Evolutionary conservation across 208 protist genomes (phyloP), one percentile per base, ranked within the genome.

Genomic region (Trypanosomatidae sp.): DNA sequence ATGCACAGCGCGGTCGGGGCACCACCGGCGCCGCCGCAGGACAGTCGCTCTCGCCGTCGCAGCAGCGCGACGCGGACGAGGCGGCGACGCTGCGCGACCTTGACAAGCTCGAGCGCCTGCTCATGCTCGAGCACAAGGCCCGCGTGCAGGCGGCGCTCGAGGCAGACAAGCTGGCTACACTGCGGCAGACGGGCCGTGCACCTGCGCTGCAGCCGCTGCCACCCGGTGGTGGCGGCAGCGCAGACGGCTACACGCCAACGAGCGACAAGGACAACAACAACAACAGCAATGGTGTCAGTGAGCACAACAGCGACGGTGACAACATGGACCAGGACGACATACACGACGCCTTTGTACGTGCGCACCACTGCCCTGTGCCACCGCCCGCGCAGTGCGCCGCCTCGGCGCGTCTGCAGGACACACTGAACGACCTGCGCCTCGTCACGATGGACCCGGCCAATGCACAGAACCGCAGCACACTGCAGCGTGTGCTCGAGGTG

Each of bases 61-160:
- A 64, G 37, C 20, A 3, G 18, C 11, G 27, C 15, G 61, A 43
- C 19, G 59, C 60, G 7, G 59, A 53, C 42, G 64, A 88, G 44
- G 71, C 71, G 13, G 72, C 63, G 6, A 59, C 41, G 26, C n/a
- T 48, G 43, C 57, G 69, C 19, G 61, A 72, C 8, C 64, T 92
- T 7, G 78, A 92, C 43, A 71, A 69, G n/a, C 76, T 92, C 33
- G 78, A 92, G 63, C 68, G 78, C 6, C 66, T 92, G 38, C 76
- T 92, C 15, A 83, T 92, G 45, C 39, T 80, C n/a, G 83, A 92
- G 61, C 78, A 92, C 65, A 87, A 84, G 55, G 68, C 78, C 0
- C 77, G 83, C 16, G 75, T 80, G 30, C 66, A 71, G 43, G 70
- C 68, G 1, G 49, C 70, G 5, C 33, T 87, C 47, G 83, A 88